A percentile compares a stretch with the other conserved stretches of the same genome.
Conservation (phyloP, 2,329 filamentous ascomycete species). For the Fusarium fracticaudum region DNA sequence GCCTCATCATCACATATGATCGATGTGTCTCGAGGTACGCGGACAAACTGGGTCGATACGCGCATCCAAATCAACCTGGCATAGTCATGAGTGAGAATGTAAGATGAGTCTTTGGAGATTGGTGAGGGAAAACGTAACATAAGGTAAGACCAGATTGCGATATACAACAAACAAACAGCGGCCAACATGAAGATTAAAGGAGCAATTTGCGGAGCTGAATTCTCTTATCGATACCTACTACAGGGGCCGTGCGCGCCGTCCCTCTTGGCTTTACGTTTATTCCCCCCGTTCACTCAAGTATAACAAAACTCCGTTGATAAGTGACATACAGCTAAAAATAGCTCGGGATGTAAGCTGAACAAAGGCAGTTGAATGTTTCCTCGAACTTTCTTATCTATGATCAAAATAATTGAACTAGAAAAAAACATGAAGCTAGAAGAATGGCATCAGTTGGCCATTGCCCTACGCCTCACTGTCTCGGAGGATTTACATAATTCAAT, state of each 20-base stretch:
- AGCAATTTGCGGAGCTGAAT: background rate
- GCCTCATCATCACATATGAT: background rate
- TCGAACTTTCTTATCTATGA: background rate
- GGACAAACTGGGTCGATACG: background rate
- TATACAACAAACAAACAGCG: background rate
- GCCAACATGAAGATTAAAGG: background rate
- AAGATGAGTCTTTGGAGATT: background rate
- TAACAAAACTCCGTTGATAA: background rate
- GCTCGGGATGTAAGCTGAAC: too few species aligned
- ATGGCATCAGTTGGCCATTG: background rate
- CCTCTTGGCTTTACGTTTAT: background rate
- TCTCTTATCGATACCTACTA: background rate
- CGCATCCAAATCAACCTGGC: background rate
- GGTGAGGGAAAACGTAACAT: background rate
- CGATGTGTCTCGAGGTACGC: background rate
- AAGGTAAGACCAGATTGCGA: background rate
- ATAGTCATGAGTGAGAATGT: background rate
- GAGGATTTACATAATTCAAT: background rate
- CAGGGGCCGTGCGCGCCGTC: background rate
- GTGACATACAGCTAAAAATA: background rate
- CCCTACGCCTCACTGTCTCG: background rate
- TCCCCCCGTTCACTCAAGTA: background rate
- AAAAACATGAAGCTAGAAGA: background rate
- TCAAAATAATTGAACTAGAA: background rate
- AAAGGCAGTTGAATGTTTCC: too few species aligned